Conservation (phyloP, 768 basidiomycete species). For the Boletus rubescentipes region DNA sequence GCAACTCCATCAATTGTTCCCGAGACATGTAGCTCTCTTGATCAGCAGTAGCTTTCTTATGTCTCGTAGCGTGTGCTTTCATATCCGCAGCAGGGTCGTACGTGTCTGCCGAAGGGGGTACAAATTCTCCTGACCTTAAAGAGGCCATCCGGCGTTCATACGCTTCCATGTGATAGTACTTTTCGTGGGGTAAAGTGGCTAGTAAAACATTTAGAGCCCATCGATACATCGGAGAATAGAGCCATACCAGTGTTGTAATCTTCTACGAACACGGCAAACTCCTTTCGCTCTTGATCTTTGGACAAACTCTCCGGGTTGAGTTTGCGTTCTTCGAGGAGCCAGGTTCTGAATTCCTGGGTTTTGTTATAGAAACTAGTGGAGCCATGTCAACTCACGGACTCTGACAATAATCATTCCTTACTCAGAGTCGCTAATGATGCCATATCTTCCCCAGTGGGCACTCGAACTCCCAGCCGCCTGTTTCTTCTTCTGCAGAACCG, state of each 20-base stretch:
- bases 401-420: constrained; percentile 37
- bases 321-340: constrained; percentile 92
- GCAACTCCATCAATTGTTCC: constrained; percentile 78
- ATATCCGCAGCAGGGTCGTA: constrained; percentile 88
- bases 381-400: constrained; percentile 14
- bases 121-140: constrained; percentile 77
- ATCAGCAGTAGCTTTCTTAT: constrained; percentile 67
- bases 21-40: constrained; percentile 73
- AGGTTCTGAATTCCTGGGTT: constrained; percentile 82
- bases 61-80: constrained; percentile 66
- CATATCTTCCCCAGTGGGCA: constrained; percentile 87
- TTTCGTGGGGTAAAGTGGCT: constrained; percentile 94
- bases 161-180: constrained; percentile 88
- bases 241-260: constrained; percentile 76
- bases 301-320: constrained; percentile 86
- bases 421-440: constrained; percentile 84
- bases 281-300: constrained; percentile 83
- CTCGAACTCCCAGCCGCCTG: constrained; percentile 44
- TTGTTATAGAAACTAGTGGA: constrained; percentile 71
- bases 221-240: neutral
- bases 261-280: constrained; percentile 80
- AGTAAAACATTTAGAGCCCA: neutral
- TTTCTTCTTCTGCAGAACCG: constrained; percentile 53
- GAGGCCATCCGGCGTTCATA: constrained; percentile 86
- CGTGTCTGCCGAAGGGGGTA: constrained; percentile 65